phyloP scores from a whole-genome alignment of 2,329 filamentous ascomycete genomes.

The Mollisiaceae sp. region DNA sequence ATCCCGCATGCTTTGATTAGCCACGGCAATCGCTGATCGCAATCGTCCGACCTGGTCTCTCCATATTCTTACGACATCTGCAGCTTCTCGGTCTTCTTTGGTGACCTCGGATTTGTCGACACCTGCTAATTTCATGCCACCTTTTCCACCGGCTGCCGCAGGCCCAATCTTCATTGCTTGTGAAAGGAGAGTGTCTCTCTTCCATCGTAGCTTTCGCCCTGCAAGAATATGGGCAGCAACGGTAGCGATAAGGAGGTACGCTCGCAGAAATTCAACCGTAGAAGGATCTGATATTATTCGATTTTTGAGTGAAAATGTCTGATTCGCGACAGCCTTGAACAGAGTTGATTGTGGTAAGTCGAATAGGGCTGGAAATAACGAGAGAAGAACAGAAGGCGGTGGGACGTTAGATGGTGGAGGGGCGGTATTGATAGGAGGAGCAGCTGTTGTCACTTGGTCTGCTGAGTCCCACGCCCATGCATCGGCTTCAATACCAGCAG shows the following conservation, averaged over 20 bases:
- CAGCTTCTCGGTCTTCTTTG: slow-evolving; percentile 83
- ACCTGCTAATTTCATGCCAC: slow-evolving; percentile 90
- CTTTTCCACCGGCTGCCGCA: slow-evolving; percentile 73
- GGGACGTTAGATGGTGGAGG: slow-evolving; percentile 73
- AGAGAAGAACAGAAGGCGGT: slow-evolving; percentile 82
- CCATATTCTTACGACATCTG: slow-evolving; percentile 79
- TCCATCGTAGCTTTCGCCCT: slow-evolving; percentile 87
- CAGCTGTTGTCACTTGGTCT: slow-evolving; percentile 30
- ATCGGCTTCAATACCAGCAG: slow-evolving; percentile 35
- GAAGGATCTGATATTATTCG: slow-evolving; percentile 66
- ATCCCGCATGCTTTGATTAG: slow-evolving; percentile 52
- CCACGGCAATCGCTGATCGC: slow-evolving; percentile 72
- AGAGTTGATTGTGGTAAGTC: slow-evolving; percentile 66
- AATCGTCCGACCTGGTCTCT: slow-evolving; percentile 76
- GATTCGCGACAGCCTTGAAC: slow-evolving; percentile 67
- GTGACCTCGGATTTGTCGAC: slow-evolving; percentile 83
- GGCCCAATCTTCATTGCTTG: slow-evolving; percentile 87
- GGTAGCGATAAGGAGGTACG: slow-evolving; percentile 65
- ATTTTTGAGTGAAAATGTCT: slow-evolving; percentile 62
- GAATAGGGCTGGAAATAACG: slow-evolving; percentile 75
- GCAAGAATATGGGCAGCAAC: slow-evolving; percentile 83
- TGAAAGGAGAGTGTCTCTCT: slow-evolving; percentile 81
- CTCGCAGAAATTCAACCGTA: slow-evolving; percentile 66
- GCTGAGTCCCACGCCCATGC: slow-evolving; percentile 42
- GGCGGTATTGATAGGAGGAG: slow-evolving; percentile 18